Evolutionary conservation across 2,329 filamentous ascomycete genomes (phyloP).

Genomic region (Shiraia bambusicola): DNA sequence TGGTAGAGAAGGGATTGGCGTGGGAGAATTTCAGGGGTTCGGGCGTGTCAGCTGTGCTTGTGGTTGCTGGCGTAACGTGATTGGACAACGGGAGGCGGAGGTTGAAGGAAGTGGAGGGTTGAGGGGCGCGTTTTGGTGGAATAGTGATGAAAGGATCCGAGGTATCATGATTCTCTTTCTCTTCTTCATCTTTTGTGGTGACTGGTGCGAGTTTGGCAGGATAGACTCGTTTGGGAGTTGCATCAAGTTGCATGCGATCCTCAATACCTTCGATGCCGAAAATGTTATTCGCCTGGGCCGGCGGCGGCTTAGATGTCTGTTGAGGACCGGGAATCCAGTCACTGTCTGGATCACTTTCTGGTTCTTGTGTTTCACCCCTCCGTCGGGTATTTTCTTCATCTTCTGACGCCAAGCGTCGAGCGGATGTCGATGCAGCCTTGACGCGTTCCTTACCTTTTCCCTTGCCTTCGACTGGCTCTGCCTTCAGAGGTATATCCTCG

Average conservation of each 20-base stretch:
- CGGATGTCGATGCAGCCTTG: slow-evolving; percentile 17
- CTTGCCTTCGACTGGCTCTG: slow-evolving; percentile 16
- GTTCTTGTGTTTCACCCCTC: slow-evolving; percentile 23
- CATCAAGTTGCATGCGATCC: slow-evolving; percentile 23
- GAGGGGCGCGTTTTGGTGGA: slow-evolving; percentile 18
- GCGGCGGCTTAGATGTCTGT: slow-evolving; percentile 15
- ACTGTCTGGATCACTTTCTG: slow-evolving; percentile 35
- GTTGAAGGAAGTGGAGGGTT: slow-evolving; percentile 19
- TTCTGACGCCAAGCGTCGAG: slow-evolving; percentile 17
- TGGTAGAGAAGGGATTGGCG: slow-evolving; percentile 29
- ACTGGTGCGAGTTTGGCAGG: slow-evolving; percentile 4
- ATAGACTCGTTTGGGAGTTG: slow-evolving; percentile 19
- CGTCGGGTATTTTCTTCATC: slow-evolving; percentile 37
- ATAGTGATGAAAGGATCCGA: slow-evolving; percentile 30
- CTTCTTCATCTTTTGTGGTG: slow-evolving; percentile 6
- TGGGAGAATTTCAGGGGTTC: slow-evolving; percentile 31
- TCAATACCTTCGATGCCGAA: slow-evolving; percentile 36
- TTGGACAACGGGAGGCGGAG: slow-evolving; percentile 21
- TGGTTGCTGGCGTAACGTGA: not conserved
- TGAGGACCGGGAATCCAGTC: slow-evolving; percentile 42
- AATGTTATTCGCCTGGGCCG: slow-evolving; percentile 25
- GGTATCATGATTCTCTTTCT: slow-evolving; percentile 15
- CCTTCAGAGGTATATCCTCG: slow-evolving; percentile 47
- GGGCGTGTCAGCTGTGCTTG: slow-evolving; percentile 17
- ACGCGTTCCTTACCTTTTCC: slow-evolving; percentile 28